Base-by-base conservation (phyloP, 2,329 filamentous ascomycete genomes). In the Hymenoscyphus albidus region DNA sequence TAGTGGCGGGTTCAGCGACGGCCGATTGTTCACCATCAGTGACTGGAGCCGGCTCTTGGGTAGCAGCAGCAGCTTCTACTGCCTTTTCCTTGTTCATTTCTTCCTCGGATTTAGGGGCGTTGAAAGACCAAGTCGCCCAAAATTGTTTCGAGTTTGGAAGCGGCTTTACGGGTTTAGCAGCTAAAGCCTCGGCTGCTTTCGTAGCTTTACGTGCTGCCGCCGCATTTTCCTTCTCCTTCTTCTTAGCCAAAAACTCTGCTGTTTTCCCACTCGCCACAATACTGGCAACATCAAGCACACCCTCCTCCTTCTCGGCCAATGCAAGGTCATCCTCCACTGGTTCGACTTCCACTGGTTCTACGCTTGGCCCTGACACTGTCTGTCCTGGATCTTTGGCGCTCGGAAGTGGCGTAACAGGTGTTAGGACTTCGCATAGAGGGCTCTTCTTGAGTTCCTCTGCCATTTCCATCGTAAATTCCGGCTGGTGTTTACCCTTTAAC, bases 231-330 rank as follows among this genome's bases (percentile, higher is more conserved):
- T 91, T 93, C 73, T 93, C 90, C 74, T 88, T 90, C 75, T 91
- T 92, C 78, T 91, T 91, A 10, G 90, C 91, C 5, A 95, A 79
- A 71, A 93, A 94, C 72, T 95, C 91, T 70, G 87, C 86, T 70
- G 92, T 92, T 76, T 92, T 90, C 39, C 91, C 91, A 70, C 87
- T 90, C 0, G 90, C 90, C 42, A 95, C 91, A 69, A 95, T 93
- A 69, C 85, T 89, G n/a, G 91, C 92, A 58, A 95, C 90, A 70
- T 95, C 90, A 2, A 95, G 80, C 9, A 93, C 90, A 31, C 91
- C 91, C 64, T 94, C 91, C 1, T 87, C 84, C 2, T 82, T 80
- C 0, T 80, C 79, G 7, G 77, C 80, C 39, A 74, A 75, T 7
- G 35, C 67, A 73, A 74, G 77, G 10, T 76, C 76, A 14, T 78